Percentiles rank a stretch among this genome's conserved stretches.
phyloP scores from a whole-genome alignment of 306 rosid genomes.

The Castanopsis chinensis region DNA sequence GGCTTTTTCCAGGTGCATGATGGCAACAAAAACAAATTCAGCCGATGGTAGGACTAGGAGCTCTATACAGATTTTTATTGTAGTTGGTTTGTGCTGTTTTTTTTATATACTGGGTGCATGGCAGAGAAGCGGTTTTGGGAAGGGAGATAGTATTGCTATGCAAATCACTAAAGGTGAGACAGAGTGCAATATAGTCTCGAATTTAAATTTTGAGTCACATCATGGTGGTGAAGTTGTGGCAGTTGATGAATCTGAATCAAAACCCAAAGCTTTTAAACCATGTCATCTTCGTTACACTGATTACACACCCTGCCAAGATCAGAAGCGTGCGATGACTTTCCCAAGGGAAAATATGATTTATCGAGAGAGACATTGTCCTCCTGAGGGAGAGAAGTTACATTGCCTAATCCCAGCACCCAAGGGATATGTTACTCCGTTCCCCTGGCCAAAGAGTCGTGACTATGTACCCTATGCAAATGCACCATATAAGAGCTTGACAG shows the following conservation, averaged over 20 bases:
- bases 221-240: conserved; percentile 69
- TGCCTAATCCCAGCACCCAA: conserved; percentile 94
- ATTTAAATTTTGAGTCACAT: conserved; percentile 80
- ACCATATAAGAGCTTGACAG: conserved; percentile 94
- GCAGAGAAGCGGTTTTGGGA: conserved; percentile 96
- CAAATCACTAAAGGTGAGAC: conserved; percentile 61
- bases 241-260: conserved; percentile 46
- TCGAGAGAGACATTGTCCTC: conserved; percentile 91
- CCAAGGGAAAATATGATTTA: conserved; percentile 78
- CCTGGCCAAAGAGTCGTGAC: conserved; percentile 98
- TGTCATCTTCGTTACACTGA: conserved; percentile 52
- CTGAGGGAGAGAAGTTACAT: conserved; percentile 73
- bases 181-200: conserved; percentile 58
- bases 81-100: conserved; percentile 83
- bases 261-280: conserved; percentile 56
- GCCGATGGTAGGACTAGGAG: conserved; percentile 85
- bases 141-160: conserved; percentile 86
- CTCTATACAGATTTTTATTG: conserved; percentile 74
- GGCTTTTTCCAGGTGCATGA: conserved; percentile 46
- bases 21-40: conserved; percentile 68
- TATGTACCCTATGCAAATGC: conserved; percentile 98
- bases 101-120: conserved; percentile 92
- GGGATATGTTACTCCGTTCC: conserved; percentile 94
- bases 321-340: conserved; percentile 89
- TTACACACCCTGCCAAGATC: conserved; percentile 98